These are phyloP conservation scores for Didymella pomorum DNA, from an alignment of 2,329 filamentous ascomycete genomes.

Conservation along the genomic window DNA sequence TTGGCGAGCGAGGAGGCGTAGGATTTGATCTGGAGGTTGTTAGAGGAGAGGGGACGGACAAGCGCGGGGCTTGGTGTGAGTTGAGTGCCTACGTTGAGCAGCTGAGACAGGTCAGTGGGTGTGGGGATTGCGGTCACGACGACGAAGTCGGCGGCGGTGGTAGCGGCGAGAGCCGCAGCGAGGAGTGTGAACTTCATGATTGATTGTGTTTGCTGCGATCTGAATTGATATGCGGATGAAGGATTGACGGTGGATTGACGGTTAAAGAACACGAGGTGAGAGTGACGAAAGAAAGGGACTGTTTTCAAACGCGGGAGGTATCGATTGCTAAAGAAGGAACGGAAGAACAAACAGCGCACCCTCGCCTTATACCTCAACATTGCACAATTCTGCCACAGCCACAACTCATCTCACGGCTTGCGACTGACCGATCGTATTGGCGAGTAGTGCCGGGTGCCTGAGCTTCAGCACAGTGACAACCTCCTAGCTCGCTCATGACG, in stretches of 20 bases:
- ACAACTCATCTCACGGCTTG: conserved; percentile 18
- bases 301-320: conserved; percentile 5
- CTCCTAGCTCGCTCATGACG: background rate
- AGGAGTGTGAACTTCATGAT: conserved; percentile 33
- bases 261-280: background rate
- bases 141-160: conserved; percentile 32
- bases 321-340: background rate
- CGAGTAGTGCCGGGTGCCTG: conserved; percentile 11
- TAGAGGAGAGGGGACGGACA: conserved; percentile 2
- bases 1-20: conserved; percentile 27
- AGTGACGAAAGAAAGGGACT: background rate
- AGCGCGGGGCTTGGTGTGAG: too few relatives aligned
- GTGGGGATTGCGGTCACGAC: conserved; percentile 28
- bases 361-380: conserved; percentile 13
- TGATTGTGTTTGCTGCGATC: background rate
- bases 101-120: conserved; percentile 25
- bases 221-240: background rate
- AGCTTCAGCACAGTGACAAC: background rate
- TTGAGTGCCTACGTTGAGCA: conserved; percentile 26
- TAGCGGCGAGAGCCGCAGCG: conserved; percentile 29
- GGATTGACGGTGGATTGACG: background rate
- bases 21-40: conserved; percentile 19
- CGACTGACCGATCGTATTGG: conserved; percentile 9
- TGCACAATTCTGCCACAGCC: conserved; percentile 19
- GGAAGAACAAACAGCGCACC: conserved; percentile 9